Conservation (phyloP, 176 grass and related monocot genomes). For the Bothriochloa decipiens region DNA sequence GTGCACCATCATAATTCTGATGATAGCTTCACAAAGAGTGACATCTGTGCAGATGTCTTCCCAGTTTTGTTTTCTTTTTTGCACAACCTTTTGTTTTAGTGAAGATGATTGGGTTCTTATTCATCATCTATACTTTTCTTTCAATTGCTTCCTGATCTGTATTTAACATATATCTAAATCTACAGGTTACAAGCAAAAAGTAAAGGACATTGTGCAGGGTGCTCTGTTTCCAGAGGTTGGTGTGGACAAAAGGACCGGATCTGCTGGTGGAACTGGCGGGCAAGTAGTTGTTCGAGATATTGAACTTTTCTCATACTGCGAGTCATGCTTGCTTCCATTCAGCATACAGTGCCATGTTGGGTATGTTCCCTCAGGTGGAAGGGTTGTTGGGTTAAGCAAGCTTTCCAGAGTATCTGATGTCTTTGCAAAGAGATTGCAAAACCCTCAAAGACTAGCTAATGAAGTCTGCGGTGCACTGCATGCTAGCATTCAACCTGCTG, state of each 20-base stretch:
- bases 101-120: slow-evolving; percentile 22
- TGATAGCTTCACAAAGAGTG: neutral
- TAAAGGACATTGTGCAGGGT: slow-evolving; percentile 78
- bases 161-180: slow-evolving; percentile 24
- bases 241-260: slow-evolving; percentile 62
- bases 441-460: slow-evolving; percentile 76
- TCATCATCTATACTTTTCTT: neutral
- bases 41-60: neutral
- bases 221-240: slow-evolving; percentile 95
- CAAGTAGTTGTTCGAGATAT: slow-evolving; percentile 85
- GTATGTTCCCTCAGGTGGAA: slow-evolving; percentile 74
- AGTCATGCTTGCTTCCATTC: slow-evolving; percentile 96
- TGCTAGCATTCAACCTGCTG: slow-evolving; percentile 74
- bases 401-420: slow-evolving; percentile 91
- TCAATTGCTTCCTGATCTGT: slow-evolving; percentile 13
- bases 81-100: neutral
- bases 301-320: slow-evolving; percentile 89
- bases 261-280: slow-evolving; percentile 77
- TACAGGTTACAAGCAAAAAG: slow-evolving; percentile 84
- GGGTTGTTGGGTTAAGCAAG: slow-evolving; percentile 95
- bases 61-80: slow-evolving; percentile 2
- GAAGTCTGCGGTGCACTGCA: slow-evolving; percentile 81
- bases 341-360: slow-evolving; percentile 85
- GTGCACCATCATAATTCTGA: no score
- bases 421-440: slow-evolving; percentile 89